Percentiles rank a stretch among this genome's conserved stretches.
Evolutionary conservation across 2,329 filamentous ascomycete species (phyloP).

Genomic region (Xylariaceae sp.): DNA sequence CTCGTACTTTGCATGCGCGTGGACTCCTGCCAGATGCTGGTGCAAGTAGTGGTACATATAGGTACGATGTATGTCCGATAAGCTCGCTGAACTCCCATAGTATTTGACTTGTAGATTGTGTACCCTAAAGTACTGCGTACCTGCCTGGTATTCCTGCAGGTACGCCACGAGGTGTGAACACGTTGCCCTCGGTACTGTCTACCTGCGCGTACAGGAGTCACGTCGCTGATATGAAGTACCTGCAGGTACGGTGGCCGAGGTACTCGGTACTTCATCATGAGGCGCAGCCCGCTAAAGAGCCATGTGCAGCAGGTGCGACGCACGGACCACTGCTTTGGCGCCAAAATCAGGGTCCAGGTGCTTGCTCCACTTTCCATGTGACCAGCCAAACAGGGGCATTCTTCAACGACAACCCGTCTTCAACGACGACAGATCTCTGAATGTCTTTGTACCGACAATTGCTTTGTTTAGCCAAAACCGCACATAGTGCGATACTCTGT

Average conservation of each 20-base stretch:
- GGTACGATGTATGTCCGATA: background rate
- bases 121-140: too few relatives aligned
- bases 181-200: too few relatives aligned
- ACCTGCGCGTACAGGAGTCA: too few relatives aligned
- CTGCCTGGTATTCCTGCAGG: too few relatives aligned
- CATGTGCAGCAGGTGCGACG: background rate
- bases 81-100: background rate
- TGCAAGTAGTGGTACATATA: background rate
- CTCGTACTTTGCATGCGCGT: too few relatives aligned
- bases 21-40: too few relatives aligned
- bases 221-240: too few relatives aligned
- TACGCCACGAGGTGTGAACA: too few relatives aligned
- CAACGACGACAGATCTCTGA: background rate
- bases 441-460: background rate
- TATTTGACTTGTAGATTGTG: background rate
- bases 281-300: background rate
- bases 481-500: background rate
- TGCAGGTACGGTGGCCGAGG: too few relatives aligned
- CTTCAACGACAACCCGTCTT: slow-evolving; percentile 8
- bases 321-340: slow-evolving; percentile 8
- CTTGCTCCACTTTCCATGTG: slow-evolving; percentile 8
- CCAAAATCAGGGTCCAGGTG: slow-evolving; percentile 4
- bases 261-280: background rate
- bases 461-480: background rate
- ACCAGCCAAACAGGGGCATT: slow-evolving; percentile 6